Percentiles rank a stretch among this genome's conserved stretches.
These are phyloP conservation scores for Monoraphidium neglectum DNA, from an alignment of 139 green algal genomes.

Conservation along the genomic window DNA sequence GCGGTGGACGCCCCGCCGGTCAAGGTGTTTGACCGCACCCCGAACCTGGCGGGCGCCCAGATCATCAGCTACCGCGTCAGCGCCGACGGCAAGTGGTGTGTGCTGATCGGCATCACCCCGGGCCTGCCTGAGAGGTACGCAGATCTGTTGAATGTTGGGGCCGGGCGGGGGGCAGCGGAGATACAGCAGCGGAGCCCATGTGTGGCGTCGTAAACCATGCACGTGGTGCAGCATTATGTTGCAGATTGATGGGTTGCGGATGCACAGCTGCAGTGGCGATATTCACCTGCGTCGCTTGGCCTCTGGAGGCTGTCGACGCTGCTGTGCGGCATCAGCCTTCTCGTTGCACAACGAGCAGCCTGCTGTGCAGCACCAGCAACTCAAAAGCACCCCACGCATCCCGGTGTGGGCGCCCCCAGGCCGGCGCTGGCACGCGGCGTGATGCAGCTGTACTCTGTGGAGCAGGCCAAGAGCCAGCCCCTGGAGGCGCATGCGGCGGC, in stretches of 20 bases:
- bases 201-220: too few relatives aligned
- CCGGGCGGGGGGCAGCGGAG: too few relatives aligned
- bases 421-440: conserved; percentile 96
- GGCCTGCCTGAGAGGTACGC: conserved; percentile 83
- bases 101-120: conserved; percentile 96
- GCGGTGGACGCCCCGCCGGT: conserved; percentile 65
- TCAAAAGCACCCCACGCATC: too few relatives aligned
- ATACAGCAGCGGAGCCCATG: too few relatives aligned
- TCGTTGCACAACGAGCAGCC: too few relatives aligned
- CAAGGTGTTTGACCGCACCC: conserved; percentile 97
- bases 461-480: conserved; percentile 94
- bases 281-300: background rate
- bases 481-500: conserved; percentile 96
- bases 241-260: background rate
- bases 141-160: too few relatives aligned
- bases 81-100: conserved; percentile 91
- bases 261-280: background rate
- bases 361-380: too few relatives aligned
- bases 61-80: conserved; percentile 98
- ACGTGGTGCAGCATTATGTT: too few relatives aligned
- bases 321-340: too few relatives aligned
- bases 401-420: conserved; percentile 45
- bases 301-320: background rate
- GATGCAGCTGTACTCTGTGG: conserved; percentile 99
- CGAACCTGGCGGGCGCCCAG: conserved; percentile 94